A percentile compares a stretch with the other conserved stretches of the same genome.
Conservation (phyloP, 257 asterid species). For the Dorcoceras hygrometricum region DNA sequence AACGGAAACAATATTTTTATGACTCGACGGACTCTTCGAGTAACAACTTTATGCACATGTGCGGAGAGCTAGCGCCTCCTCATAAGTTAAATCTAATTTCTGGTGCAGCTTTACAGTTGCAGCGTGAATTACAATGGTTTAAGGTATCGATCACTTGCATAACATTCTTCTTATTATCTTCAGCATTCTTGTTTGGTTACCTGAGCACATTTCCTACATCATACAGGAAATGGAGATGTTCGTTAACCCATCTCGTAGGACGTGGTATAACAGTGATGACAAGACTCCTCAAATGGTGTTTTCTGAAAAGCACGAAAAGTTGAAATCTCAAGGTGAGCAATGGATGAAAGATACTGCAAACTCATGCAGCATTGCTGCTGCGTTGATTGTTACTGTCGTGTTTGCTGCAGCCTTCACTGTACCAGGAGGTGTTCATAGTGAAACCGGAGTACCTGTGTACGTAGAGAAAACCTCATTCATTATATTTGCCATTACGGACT, state of each 20-base stretch:
- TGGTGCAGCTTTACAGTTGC: no score
- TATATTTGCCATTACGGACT: not conserved
- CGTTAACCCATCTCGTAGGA: not conserved
- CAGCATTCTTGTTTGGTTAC: not conserved
- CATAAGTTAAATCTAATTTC: no score
- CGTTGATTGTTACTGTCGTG: conserved; percentile 14
- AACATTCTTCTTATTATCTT: no score
- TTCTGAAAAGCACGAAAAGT: not conserved
- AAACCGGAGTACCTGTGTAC: conserved; percentile 5
- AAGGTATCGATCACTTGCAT: no score
- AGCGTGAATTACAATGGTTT: no score
- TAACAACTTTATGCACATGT: no score
- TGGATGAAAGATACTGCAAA: conserved; percentile 24
- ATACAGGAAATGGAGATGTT: conserved; percentile 16
- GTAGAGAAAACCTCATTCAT: not conserved
- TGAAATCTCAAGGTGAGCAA: conserved; percentile 24
- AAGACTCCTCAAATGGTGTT: conserved; percentile 9
- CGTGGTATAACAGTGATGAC: not conserved
- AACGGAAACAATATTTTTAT: no score
- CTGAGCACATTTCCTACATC: not conserved
- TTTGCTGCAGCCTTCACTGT: conserved; percentile 26
- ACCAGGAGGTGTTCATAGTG: conserved; percentile 18
- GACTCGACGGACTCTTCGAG: no score
- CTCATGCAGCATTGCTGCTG: conserved; percentile 17
- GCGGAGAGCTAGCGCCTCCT: no score